phyloP scores from a whole-genome alignment of 257 asterid species.

The Salvia splendens region DNA sequence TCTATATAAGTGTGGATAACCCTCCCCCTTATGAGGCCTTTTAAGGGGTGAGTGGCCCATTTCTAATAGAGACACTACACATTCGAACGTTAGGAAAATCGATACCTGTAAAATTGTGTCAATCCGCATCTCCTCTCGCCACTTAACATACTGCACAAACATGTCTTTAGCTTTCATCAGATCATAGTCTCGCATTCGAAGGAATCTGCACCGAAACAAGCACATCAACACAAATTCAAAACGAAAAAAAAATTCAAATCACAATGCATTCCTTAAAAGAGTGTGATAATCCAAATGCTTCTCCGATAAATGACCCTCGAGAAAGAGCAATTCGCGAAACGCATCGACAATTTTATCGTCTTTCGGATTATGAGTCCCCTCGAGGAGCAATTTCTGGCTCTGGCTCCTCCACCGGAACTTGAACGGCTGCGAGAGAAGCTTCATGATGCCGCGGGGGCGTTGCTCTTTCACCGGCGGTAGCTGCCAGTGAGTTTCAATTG shows the following conservation, averaged over 20 bases:
- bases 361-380: constrained; percentile 53
- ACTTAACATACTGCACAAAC: constrained; percentile 57
- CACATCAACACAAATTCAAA: background rate
- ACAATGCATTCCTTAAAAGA: constrained; percentile 48
- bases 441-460: constrained; percentile 29
- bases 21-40: too few species aligned
- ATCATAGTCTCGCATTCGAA: constrained; percentile 72
- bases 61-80: too few species aligned
- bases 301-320: constrained; percentile 44
- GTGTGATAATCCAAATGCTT: constrained; percentile 65
- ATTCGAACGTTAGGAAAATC: background rate
- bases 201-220: constrained; percentile 51
- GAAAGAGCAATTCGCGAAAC: constrained; percentile 55
- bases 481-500: constrained; percentile 59
- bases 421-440: constrained; percentile 40
- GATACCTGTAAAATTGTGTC: constrained; percentile 55
- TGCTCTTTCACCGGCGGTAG: constrained; percentile 36
- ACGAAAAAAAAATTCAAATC: too few species aligned
- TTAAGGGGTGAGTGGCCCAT: too few species aligned
- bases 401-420: constrained; percentile 42
- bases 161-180: constrained; percentile 53
- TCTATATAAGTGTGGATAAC: too few species aligned
- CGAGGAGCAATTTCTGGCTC: constrained; percentile 37
- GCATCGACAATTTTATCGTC: constrained; percentile 55
- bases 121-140: constrained; percentile 69